Evolutionary conservation across 352 stramenopile genomes (phyloP).

Genomic region (Globisporangium lucens): DNA sequence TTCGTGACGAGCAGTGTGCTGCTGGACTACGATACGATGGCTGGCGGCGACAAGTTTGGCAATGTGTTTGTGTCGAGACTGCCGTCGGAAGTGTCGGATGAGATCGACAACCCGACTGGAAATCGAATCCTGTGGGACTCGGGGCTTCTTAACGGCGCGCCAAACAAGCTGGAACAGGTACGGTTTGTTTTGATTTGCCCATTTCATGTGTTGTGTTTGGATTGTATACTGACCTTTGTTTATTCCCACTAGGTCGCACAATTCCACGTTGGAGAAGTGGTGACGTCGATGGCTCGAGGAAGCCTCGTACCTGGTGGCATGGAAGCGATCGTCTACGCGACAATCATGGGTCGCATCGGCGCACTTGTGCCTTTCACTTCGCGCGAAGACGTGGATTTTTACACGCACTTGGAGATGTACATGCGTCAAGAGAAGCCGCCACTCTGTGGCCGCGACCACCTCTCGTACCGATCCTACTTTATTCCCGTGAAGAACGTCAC

Average conservation of each 20-base stretch:
- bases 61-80: slow-evolving; percentile 97
- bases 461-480: slow-evolving; percentile 98
- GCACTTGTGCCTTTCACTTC: slow-evolving; percentile 96
- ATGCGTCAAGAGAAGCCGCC: slow-evolving; percentile 90
- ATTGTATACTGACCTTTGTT: neutral
- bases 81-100: slow-evolving; percentile 91
- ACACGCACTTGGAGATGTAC: slow-evolving; percentile 97
- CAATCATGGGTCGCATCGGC: slow-evolving; percentile 95
- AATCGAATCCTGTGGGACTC: slow-evolving; percentile 97
- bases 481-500: slow-evolving; percentile 98
- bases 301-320: slow-evolving; percentile 94
- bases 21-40: slow-evolving; percentile 98
- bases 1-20: slow-evolving; percentile 83
- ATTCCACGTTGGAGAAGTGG: slow-evolving; percentile 97
- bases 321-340: slow-evolving; percentile 97
- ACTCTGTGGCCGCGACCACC: slow-evolving; percentile 95
- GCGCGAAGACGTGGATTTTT: slow-evolving; percentile 98
- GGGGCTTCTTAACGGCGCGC: slow-evolving; percentile 88
- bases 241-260: slow-evolving; percentile 65
- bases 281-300: slow-evolving; percentile 96
- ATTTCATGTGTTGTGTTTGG: neutral
- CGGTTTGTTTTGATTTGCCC: neutral
- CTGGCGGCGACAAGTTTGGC: slow-evolving; percentile 98
- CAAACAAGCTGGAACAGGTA: slow-evolving; percentile 97
- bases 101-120: slow-evolving; percentile 95